Conservation (phyloP, 768 basidiomycete genomes). For the Psilocybe cubensis region DNA sequence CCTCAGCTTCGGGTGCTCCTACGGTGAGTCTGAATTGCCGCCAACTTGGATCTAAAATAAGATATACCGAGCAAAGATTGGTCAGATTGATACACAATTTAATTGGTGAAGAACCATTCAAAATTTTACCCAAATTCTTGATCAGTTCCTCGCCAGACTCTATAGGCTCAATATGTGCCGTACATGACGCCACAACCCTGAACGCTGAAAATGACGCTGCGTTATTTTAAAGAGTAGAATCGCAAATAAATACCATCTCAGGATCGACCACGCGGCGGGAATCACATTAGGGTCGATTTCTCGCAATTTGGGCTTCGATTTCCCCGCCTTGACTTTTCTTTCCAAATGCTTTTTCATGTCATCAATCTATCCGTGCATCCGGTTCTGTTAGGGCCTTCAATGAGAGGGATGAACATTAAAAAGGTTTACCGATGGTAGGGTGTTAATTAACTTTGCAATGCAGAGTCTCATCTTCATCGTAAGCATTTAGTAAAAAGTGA, state of each 20-base stretch:
- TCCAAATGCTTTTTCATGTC: slow-evolving; percentile 66
- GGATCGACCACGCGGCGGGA: slow-evolving; percentile 66
- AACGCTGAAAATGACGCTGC: neutral
- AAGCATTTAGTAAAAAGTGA: neutral
- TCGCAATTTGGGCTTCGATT: slow-evolving; percentile 54
- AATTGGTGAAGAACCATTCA: neutral
- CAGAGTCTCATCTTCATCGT: slow-evolving; percentile 46
- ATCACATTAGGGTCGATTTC: slow-evolving; percentile 52
- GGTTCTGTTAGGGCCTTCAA: neutral
- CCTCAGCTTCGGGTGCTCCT: slow-evolving; percentile 73
- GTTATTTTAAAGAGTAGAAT: neutral
- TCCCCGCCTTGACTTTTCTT: slow-evolving; percentile 51
- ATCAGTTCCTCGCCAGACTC: slow-evolving; percentile 55
- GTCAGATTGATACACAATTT: neutral
- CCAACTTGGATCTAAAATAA: slow-evolving; percentile 45
- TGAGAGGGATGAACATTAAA: neutral
- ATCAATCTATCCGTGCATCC: slow-evolving; percentile 37
- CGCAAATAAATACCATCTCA: slow-evolving; percentile 52
- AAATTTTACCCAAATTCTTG: slow-evolving; percentile 50
- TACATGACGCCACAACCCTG: slow-evolving; percentile 76
- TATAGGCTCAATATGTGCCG: slow-evolving; percentile 70
- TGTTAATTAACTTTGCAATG: slow-evolving; percentile 47
- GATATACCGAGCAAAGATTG: neutral
- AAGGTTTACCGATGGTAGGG: slow-evolving; percentile 49
- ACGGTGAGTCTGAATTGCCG: slow-evolving; percentile 73